Evolutionary conservation across 441 rosid genomes (phyloP).

Genomic region (Gossypium schwendimanii): DNA sequence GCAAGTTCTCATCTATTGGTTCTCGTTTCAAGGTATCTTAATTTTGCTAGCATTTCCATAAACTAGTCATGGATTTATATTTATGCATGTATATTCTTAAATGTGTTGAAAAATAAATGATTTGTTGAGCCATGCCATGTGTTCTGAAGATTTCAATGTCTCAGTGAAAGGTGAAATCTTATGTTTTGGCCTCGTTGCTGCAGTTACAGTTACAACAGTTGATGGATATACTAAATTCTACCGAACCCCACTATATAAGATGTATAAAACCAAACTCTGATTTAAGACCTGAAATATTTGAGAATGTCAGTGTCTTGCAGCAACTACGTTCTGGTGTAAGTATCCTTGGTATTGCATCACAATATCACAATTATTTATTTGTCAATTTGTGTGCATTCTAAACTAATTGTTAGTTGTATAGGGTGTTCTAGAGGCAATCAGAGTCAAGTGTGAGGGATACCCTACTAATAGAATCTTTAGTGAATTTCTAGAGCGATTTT

Average conservation of each 20-base stretch:
- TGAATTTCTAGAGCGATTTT: conserved; percentile 62
- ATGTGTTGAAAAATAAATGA: neutral
- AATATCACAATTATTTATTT: conserved; percentile 1
- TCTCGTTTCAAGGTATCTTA: conserved; percentile 61
- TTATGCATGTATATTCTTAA: neutral
- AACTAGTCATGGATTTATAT: conserved; percentile 6
- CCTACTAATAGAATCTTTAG: conserved; percentile 63
- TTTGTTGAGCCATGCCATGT: conserved; percentile 14
- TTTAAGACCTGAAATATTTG: conserved; percentile 60
- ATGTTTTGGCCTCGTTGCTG: conserved; percentile 34
- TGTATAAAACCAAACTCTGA: conserved; percentile 87
- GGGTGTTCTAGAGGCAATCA: conserved; percentile 97
- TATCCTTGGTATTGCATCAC: conserved; percentile 20
- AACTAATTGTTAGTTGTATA: conserved; percentile 25
- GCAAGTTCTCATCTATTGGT: conserved; percentile 69
- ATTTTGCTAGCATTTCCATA: conserved; percentile 6
- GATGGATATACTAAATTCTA: conserved; percentile 75
- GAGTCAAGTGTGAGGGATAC: conserved; percentile 79
- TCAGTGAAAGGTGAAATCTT: conserved; percentile 19
- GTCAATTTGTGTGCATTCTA: conserved; percentile 17
- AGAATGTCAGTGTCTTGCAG: conserved; percentile 63
- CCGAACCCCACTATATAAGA: conserved; percentile 89
- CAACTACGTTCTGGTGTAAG: conserved; percentile 93
- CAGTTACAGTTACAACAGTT: conserved; percentile 83
- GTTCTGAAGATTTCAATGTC: neutral